Base-by-base conservation (phyloP, 1,284 basidiomycete genomes). In the Ganoderma multipileum region DNA sequence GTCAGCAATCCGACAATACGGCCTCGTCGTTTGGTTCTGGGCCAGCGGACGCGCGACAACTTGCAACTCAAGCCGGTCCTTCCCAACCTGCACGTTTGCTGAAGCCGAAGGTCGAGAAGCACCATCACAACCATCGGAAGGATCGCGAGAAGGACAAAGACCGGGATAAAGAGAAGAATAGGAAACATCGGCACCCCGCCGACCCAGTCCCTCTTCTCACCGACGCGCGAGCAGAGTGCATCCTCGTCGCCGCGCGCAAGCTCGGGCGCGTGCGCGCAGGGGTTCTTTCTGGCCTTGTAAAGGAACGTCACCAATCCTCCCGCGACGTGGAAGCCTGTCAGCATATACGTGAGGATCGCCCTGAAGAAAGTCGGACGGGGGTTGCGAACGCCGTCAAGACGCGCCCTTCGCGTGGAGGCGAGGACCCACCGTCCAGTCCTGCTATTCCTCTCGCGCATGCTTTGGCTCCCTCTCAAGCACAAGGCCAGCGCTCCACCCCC, bases 171-270 rank as follows among this genome's bases (percentile, higher is more conserved):
- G 63, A 61, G 23, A 66, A 54, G 41, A 63, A 52, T 20, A 68
- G 41, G 55, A 63, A 44, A 26, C 47, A 55, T 20, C 68, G 61
- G 23, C 65, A 63, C 47, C 67, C 55, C 12, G 30, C 36, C 7
- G 50, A 38, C 28, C 65, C 65, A 9, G 61, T 68, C 41, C 70
- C 72, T 0, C 71, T 86, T 0, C 80, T 84, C 5, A 81, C 86
- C 0, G 89, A 91, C 71, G 90, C 89, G 1, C 83, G 87, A 23
- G 80, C 85, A 0, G 89, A 91, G 71, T 88, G 88, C 72, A 75
- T 90, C 20, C 80, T 91, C 3, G 80, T 88, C 20, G 89, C 89
- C 0, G 86, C 88, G 2, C 83, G 87, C 18, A 86, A 81, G 65
- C 81, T 90, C 11, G 89, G 89, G 3, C 82, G 85, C 18, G 81